A percentile compares a stretch with the other conserved stretches of the same genome.
Conservation (phyloP, 345 rosid genomes). For the Brassica cretica region DNA sequence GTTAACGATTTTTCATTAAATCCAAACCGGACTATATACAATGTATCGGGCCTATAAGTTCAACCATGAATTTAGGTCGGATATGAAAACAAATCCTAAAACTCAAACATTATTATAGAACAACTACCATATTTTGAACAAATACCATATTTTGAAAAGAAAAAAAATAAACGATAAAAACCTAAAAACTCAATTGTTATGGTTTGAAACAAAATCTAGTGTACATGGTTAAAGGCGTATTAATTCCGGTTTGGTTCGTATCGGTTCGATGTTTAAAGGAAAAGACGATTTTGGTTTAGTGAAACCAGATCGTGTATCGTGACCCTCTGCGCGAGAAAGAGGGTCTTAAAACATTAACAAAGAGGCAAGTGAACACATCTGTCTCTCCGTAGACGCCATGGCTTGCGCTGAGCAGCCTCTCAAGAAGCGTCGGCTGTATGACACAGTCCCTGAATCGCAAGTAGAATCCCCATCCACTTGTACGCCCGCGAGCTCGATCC, state of each 20-base stretch:
- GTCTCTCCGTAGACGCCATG: slow-evolving; percentile 42
- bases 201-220: no score
- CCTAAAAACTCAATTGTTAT: no score
- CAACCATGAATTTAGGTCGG: no score
- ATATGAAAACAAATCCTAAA: no score
- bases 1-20: no score
- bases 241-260: not conserved
- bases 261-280: not conserved
- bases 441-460: slow-evolving; percentile 39
- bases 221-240: not conserved
- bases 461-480: slow-evolving; percentile 36
- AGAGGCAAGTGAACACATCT: slow-evolving; percentile 2
- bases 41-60: no score
- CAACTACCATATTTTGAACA: no score
- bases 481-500: slow-evolving; percentile 32
- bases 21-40: no score
- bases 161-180: no score
- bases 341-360: slow-evolving; percentile 15
- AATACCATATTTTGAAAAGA: no score
- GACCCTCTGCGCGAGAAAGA: not conserved
- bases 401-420: slow-evolving; percentile 84
- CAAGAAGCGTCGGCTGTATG: slow-evolving; percentile 83
- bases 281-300: not conserved
- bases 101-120: no score
- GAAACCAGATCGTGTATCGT: slow-evolving; percentile 17